Percentiles rank a stretch among this genome's conserved stretches.
Evolutionary conservation across 2,329 filamentous ascomycete genomes (phyloP).

Genomic region (Daldinia sp.): DNA sequence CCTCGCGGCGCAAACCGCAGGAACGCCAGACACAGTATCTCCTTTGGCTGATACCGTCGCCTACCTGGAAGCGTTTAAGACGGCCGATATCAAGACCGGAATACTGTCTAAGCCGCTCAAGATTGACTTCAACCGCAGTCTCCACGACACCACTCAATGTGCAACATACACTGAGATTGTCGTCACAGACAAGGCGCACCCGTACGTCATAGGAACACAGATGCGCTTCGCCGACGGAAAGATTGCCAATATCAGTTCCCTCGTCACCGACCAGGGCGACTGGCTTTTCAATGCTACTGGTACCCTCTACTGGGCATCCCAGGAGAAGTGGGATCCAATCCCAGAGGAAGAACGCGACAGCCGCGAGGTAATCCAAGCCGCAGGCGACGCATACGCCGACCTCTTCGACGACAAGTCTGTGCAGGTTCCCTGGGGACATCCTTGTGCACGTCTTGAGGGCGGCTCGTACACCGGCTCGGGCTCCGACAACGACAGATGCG

Average conservation of each 20-base stretch:
- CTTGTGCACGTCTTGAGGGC: conserved; percentile 51
- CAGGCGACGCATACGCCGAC: conserved; percentile 50
- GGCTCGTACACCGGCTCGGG: conserved; percentile 48
- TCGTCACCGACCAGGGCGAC: conserved; percentile 49
- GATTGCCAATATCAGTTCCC: conserved; percentile 45
- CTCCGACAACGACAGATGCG: conserved; percentile 43
- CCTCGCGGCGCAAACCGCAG: conserved; percentile 41
- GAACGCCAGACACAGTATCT: conserved; percentile 30
- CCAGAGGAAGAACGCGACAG: conserved; percentile 45
- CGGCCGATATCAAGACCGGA: conserved; percentile 42
- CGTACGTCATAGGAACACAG: conserved; percentile 52
- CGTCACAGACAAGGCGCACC: conserved; percentile 45
- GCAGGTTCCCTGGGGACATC: conserved; percentile 50
- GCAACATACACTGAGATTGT: conserved; percentile 51
- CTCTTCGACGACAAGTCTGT: conserved; percentile 50
- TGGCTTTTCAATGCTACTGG: conserved; percentile 52
- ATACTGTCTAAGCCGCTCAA: conserved; percentile 47
- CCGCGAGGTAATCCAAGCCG: conserved; percentile 49
- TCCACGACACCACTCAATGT: conserved; percentile 49
- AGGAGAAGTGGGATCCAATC: conserved; percentile 49
- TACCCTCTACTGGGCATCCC: conserved; percentile 47
- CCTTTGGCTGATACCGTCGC: conserved; percentile 31
- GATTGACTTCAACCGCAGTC: conserved; percentile 50
- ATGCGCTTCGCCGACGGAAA: conserved; percentile 43
- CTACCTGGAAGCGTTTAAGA: conserved; percentile 49